Evolutionary conservation across 306 rosid species (phyloP).

Genomic region (Cercis canadensis): DNA sequence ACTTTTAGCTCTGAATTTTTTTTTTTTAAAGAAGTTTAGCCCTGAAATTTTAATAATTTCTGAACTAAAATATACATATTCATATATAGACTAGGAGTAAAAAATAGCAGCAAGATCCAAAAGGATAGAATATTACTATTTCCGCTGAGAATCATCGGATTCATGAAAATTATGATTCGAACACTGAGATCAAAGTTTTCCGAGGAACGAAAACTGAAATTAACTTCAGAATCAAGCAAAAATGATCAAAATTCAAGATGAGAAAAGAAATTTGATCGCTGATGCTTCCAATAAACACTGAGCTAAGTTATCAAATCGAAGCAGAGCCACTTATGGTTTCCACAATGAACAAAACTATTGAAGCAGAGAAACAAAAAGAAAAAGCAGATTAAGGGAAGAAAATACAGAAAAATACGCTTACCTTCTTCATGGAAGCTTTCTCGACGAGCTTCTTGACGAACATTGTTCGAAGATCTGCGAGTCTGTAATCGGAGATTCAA

Average conservation of each 20-base stretch:
- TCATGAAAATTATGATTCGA: background rate
- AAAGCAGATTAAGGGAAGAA: background rate
- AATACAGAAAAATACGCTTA: constrained; percentile 7
- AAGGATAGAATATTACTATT: background rate
- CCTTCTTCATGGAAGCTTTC: constrained; percentile 87
- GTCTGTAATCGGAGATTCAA: constrained; percentile 23
- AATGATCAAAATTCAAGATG: background rate
- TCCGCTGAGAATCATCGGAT: background rate
- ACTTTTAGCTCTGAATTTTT: background rate
- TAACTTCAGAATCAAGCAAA: background rate
- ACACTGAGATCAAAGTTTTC: background rate
- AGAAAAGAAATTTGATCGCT: background rate
- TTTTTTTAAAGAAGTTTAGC: too few relatives aligned
- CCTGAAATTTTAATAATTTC: background rate
- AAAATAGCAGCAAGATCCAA: constrained; percentile 20
- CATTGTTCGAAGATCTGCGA: constrained; percentile 52
- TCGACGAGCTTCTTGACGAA: constrained; percentile 81
- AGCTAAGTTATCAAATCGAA: background rate
- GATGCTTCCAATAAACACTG: background rate
- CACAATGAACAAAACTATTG: background rate
- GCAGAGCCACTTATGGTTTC: too few relatives aligned
- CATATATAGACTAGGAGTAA: background rate
- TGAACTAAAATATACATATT: constrained; percentile 2
- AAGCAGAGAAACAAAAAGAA: background rate
- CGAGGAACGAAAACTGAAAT: constrained; percentile 4